These are phyloP conservation scores for Begonia fuchsioides DNA, from an alignment of 306 rosid genomes.

Conservation along the genomic window DNA sequence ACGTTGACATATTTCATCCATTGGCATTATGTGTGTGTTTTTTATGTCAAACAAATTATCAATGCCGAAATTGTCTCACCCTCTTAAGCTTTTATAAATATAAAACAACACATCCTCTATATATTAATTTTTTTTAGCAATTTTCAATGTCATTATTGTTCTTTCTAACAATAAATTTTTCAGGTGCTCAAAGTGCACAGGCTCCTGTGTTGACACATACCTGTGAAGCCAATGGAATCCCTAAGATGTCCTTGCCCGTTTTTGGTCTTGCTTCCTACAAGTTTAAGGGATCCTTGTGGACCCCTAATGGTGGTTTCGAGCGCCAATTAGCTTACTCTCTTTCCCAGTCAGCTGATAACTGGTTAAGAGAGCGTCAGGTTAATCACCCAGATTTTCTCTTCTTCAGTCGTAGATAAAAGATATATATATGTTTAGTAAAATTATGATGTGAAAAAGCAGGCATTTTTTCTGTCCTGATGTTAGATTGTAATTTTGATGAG, in stretches of 20 bases:
- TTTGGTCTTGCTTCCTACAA: conserved; percentile 78
- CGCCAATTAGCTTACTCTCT: conserved; percentile 42
- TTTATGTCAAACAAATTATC: conserved; percentile 36
- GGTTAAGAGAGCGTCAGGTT: conserved; percentile 64
- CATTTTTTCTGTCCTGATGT: too few species aligned
- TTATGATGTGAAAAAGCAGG: too few species aligned
- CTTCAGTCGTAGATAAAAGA: conserved; percentile 12
- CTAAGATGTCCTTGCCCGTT: conserved; percentile 38
- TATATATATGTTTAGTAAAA: too few species aligned
- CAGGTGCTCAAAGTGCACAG: conserved; percentile 33
- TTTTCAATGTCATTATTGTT: neutral
- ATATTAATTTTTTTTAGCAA: neutral
- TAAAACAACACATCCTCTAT: neutral
- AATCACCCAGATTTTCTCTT: conserved; percentile 76
- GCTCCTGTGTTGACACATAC: conserved; percentile 47
- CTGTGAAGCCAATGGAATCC: conserved; percentile 34
- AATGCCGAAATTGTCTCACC: neutral
- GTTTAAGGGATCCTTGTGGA: conserved; percentile 62
- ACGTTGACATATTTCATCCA: too few species aligned
- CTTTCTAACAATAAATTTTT: neutral
- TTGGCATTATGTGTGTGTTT: neutral
- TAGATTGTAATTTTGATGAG: too few species aligned
- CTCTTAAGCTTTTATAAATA: neutral
- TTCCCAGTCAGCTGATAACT: conserved; percentile 51
- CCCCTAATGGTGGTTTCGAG: conserved; percentile 32